Evolutionary conservation across 2,329 filamentous ascomycete genomes (phyloP), one percentile per base, ranked within the genome.

Genomic region (Pseudogymnoascus destructans): DNA sequence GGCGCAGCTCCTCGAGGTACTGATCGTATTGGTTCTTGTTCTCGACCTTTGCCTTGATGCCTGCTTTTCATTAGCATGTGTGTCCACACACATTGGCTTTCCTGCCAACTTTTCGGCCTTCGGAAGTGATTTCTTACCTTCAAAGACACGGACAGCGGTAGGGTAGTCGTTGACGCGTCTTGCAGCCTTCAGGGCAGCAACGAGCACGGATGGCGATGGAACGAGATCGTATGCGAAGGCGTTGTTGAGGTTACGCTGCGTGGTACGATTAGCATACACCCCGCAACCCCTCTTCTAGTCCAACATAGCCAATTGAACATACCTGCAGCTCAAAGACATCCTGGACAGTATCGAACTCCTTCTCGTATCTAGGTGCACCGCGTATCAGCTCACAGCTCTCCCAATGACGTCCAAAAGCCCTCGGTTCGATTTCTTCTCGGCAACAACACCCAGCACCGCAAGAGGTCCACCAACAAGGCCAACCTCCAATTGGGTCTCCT

Each of bases 301-400:
- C 46, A 25, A 60, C 23, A 23, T 6, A 52, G 35, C 52, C 30
- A 46, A 25, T 56, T 56, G 19, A 60, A 59, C 80, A 71, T 84
- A 95, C 91, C 89, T 96, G 91, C 71, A 98, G 89, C 85, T 98
- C 93, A 75, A 98, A 98, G 71, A 97, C 92, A 78, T 98, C 93
- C 77, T 97, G 89, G 66, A 98, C 93, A 71, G 77, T 76, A 64
- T 98, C 92, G 72, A 98, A 98, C 78, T 98, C 93, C 84, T 96
- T 96, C 83, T 98, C 93, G 72, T 95, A 98, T 79, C 93, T 98
- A 73, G n/a, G 21, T 23, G 10, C 36, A 35, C 30, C 15, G 8
- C 30, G 7, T 57, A 30, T 57, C 19, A 40, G 56, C 56, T 25
- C 19, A 40, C 13, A 40, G 46, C 42, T 52, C 56, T 32, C 33